A percentile compares a stretch with the other conserved stretches of the same genome.
Evolutionary conservation across 2,329 filamentous ascomycete genomes (phyloP).

Genomic region (Thelonectria discophora): DNA sequence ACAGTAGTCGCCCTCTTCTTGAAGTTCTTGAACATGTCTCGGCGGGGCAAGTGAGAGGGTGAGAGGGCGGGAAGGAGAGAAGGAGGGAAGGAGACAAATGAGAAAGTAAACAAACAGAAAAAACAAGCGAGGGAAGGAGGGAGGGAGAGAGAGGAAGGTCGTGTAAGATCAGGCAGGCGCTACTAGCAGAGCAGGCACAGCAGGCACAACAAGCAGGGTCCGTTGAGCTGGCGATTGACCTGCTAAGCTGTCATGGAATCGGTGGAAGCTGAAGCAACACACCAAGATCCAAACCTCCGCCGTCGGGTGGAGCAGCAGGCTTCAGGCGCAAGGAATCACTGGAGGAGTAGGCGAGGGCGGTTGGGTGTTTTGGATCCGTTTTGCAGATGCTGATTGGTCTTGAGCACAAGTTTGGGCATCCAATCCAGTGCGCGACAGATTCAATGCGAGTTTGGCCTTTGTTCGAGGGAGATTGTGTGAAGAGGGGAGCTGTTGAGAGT

Average conservation of each 20-base stretch:
- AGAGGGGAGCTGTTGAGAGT: too few species aligned
- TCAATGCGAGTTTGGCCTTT: too few species aligned
- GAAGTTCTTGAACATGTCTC: constrained; percentile 40
- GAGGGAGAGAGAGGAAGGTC: not conserved
- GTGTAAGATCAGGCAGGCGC: not conserved
- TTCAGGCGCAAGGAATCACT: not conserved
- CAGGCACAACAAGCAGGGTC: too few species aligned
- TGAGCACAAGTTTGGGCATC: not conserved
- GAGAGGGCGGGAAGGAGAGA: not conserved
- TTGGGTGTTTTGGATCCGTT: not conserved
- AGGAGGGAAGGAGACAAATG: not conserved
- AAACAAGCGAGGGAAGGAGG: not conserved
- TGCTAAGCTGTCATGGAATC: constrained; percentile 3
- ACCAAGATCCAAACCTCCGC: not conserved
- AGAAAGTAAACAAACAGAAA: not conserved
- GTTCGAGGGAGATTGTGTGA: too few species aligned
- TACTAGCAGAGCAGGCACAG: too few species aligned
- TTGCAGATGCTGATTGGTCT: not conserved
- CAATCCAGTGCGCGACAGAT: not conserved
- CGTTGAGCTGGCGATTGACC: not conserved
- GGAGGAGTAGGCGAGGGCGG: not conserved
- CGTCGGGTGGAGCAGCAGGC: not conserved
- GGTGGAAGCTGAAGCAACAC: constrained; percentile 3
- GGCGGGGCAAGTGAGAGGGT: not conserved
- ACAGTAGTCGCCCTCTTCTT: constrained; percentile 37